Evolutionary conservation across 2,329 filamentous ascomycete species (phyloP).

Genomic region (Diplodia corticola): DNA sequence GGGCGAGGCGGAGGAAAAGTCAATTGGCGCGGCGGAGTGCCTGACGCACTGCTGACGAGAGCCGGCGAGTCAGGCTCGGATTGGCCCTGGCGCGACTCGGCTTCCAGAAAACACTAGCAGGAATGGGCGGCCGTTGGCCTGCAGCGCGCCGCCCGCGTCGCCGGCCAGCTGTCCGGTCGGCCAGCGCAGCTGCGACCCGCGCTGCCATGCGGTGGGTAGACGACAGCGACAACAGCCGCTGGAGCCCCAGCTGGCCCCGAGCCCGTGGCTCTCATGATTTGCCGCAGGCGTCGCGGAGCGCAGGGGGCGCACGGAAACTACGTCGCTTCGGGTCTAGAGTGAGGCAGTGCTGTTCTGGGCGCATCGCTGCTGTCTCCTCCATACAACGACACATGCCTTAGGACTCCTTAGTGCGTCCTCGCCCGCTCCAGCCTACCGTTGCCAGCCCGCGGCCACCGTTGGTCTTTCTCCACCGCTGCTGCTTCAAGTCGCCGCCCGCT

Average conservation of each 20-base stretch:
- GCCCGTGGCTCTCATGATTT: slow-evolving; percentile 20
- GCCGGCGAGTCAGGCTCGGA: slow-evolving; percentile 11
- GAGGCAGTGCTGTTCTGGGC: slow-evolving; percentile 22
- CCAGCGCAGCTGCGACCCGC: neutral
- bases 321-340: slow-evolving; percentile 1
- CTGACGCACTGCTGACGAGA: slow-evolving; percentile 7
- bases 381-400: slow-evolving; percentile 19
- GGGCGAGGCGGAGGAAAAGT: slow-evolving; percentile 17
- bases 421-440: slow-evolving; percentile 3
- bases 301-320: slow-evolving; percentile 20
- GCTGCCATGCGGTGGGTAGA: slow-evolving; percentile 12
- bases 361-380: slow-evolving; percentile 18
- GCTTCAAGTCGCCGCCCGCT: slow-evolving; percentile 9
- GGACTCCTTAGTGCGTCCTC: slow-evolving; percentile 19
- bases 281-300: slow-evolving; percentile 9
- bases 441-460: neutral
- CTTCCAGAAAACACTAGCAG: neutral
- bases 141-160: neutral
- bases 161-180: neutral
- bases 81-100: neutral
- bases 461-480: neutral
- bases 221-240: neutral
- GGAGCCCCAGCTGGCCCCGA: slow-evolving; percentile 5
- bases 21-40: slow-evolving; percentile 17
- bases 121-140: neutral